Conservation (phyloP, 2,329 filamentous ascomycete genomes). For the Magnaporthiopsis incrustans region DNA sequence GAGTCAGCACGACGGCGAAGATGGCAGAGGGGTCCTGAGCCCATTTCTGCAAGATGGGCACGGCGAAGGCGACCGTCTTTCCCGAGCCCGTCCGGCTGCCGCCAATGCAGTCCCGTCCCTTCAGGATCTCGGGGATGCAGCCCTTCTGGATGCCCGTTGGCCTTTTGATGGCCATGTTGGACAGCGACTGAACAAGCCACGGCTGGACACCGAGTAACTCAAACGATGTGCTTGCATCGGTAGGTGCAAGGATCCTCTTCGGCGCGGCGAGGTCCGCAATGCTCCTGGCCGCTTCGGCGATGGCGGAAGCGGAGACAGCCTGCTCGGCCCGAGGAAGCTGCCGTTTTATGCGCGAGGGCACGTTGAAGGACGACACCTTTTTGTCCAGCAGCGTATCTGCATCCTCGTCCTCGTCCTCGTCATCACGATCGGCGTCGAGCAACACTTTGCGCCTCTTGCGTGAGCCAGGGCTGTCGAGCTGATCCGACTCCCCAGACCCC, state of each 20-base stretch:
- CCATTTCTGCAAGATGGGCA: constrained; percentile 91
- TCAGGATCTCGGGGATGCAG: constrained; percentile 87
- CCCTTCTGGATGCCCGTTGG: constrained; percentile 90
- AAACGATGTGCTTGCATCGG: constrained; percentile 57
- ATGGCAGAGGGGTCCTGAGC: constrained; percentile 86
- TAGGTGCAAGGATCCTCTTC: constrained; percentile 37
- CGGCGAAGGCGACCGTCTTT: constrained; percentile 94
- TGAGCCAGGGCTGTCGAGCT: constrained; percentile 30
- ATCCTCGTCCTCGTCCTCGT: constrained; percentile 19
- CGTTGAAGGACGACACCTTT: constrained; percentile 34
- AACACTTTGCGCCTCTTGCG: constrained; percentile 23
- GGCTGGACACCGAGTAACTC: constrained; percentile 64
- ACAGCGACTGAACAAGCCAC: constrained; percentile 81
- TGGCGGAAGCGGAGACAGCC: constrained; percentile 5
- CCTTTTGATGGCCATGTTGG: constrained; percentile 69
- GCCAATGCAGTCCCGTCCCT: constrained; percentile 89
- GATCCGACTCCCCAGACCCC: constrained; percentile 34
- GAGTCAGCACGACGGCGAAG: constrained; percentile 82
- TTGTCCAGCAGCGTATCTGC: constrained; percentile 17
- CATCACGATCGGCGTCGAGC: constrained; percentile 9
- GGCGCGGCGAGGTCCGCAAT: constrained; percentile 5
- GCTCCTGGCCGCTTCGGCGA: background rate
- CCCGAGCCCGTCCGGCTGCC: constrained; percentile 92
- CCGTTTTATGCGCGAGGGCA: constrained; percentile 45
- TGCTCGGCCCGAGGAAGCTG: constrained; percentile 5